These are phyloP conservation scores for Leccinum subgranulosum DNA, from an alignment of 768 basidiomycete species.

Conservation along the genomic window DNA sequence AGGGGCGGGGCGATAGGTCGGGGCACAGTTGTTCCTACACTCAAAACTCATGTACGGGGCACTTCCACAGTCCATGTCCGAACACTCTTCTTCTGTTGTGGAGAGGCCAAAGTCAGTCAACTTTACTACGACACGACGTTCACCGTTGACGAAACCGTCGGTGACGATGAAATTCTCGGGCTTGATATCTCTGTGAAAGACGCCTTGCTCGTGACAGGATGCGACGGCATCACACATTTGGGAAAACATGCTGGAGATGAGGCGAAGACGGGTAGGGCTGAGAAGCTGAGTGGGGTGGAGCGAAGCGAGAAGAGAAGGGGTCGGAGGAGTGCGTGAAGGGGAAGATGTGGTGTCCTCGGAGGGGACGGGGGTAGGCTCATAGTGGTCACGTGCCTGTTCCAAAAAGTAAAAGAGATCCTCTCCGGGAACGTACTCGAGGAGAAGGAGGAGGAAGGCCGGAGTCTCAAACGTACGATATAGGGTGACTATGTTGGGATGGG, in stretches of 20 bases:
- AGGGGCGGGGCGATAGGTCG: constrained; percentile 89
- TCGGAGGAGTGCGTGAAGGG: constrained; percentile 78
- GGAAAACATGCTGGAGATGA: constrained; percentile 95
- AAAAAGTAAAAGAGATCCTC: constrained; percentile 98
- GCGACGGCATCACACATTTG: constrained; percentile 99
- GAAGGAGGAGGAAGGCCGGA: constrained; percentile 82
- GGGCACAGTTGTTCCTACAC: constrained; percentile 96
- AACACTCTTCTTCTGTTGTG: constrained; percentile 82
- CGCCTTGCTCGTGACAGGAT: constrained; percentile 84
- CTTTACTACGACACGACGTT: constrained; percentile 93
- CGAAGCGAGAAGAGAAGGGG: constrained; percentile 86
- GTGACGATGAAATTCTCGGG: constrained; percentile 98
- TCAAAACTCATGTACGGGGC: constrained; percentile 99
- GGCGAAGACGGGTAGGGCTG: constrained; percentile 80
- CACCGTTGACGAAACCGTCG: constrained; percentile 65
- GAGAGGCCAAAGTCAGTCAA: constrained; percentile 95
- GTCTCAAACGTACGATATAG: constrained; percentile 94
- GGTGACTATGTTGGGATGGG: constrained; percentile 93
- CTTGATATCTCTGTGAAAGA: constrained; percentile 98
- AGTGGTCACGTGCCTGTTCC: constrained; percentile 90
- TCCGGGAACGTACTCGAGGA: constrained; percentile 94
- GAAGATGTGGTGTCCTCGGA: constrained; percentile 15
- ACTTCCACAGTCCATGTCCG: constrained; percentile 98
- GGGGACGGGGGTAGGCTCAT: constrained; percentile 46
- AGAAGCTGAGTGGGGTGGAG: constrained; percentile 78